Base-by-base conservation (phyloP, 2,329 filamentous ascomycete genomes). In the Colletotrichum echinochloae region DNA sequence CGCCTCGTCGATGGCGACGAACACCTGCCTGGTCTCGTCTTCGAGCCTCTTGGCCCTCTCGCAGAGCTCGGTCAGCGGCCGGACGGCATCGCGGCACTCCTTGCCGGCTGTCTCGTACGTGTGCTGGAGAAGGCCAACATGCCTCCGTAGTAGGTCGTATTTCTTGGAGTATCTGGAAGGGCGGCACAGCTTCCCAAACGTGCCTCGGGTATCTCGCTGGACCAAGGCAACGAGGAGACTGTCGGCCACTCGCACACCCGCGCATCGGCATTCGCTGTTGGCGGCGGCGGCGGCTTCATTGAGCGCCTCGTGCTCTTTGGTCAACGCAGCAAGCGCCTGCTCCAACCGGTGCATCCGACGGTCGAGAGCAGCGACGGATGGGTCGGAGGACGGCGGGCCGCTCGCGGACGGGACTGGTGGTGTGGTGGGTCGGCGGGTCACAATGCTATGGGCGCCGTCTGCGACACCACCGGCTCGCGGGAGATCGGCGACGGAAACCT, bases 401-500 rank as follows among this genome's bases (percentile, higher is more conserved):
- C 56, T 33, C 41, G 23, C 11, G 39, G 57, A 35, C 37, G 37
- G 48, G 60, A 49, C 48, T 33, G 2, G 63, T 39, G 30, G 37
- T 37, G 66, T 63, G 51, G 62, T 46, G 44, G 44, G 20, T 23
- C 44, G 30, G 52, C 60, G 60, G 14, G 33, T n/a, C n/a, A n/a
- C n/a, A n/a, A n/a, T 35, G 35, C 41, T 18, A 39, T 6, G 11
- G 26, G 14, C n/a, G 56, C 11, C 41, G 49, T 51, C 62, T 28
- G 49, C 16, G 35, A 44, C n/a, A 49, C 35, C 28, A 61, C 56
- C 28, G 30, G 33, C 39, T 66, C 35, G 67, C 49, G 63, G 67
- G 67, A 54, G 67, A 70, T 70, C 63, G 67, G 63, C 67, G 35
- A 44, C n/a, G 33, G 14, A 7, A 56, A 52, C n/a, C 33, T 52